Evolutionary conservation across 371 early-diverging fungal genomes (phyloP).

Genomic region (Mortierella sp.): DNA sequence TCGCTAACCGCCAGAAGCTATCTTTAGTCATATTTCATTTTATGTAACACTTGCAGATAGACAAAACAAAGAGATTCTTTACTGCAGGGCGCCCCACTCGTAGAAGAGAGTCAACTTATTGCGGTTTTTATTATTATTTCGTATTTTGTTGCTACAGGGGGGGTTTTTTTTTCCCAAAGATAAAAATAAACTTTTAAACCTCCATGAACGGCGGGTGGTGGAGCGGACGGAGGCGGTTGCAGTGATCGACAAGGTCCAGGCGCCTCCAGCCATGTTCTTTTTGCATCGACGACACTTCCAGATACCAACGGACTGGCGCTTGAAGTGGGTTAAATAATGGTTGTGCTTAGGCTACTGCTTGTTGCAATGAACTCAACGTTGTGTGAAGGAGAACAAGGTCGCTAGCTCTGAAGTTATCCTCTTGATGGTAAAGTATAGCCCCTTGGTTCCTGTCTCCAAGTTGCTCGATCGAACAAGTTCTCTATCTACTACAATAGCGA

Average conservation of each 20-base stretch:
- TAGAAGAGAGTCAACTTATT: not conserved
- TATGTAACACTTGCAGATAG: no score
- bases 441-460: no score
- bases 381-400: no score
- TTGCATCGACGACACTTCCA: conserved; percentile 99
- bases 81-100: no score
- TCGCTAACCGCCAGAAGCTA: no score
- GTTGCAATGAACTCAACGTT: no score
- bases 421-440: not conserved
- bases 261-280: conserved; percentile 98
- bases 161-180: not conserved
- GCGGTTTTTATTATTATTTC: not conserved
- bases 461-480: no score
- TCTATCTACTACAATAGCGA: no score
- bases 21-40: no score
- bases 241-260: conserved; percentile 97
- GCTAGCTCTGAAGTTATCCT: no score
- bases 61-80: no score
- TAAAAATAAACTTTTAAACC: conserved; percentile 68
- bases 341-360: no score
- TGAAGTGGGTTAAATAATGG: conserved; percentile 69
- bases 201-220: conserved; percentile 97
- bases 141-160: conserved; percentile 6
- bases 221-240: conserved; percentile 93
- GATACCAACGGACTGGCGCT: conserved; percentile 98